These are phyloP conservation scores for Nematocida sp. DNA, from an alignment of 371 early-diverging fungal species.

Conservation along the genomic window DNA sequence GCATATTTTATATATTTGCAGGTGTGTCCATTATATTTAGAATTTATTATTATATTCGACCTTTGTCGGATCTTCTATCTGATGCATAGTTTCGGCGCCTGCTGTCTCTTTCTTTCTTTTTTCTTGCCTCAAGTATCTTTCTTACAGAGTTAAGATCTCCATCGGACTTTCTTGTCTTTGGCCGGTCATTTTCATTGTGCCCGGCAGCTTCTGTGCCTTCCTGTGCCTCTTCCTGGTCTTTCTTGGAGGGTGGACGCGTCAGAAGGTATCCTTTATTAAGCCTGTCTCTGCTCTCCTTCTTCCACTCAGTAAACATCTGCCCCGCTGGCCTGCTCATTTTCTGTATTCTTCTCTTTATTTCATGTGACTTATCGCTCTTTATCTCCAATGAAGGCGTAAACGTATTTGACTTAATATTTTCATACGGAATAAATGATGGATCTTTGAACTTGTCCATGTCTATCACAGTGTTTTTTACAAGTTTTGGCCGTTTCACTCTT, in stretches of 20 bases:
- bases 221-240: conserved; percentile 29
- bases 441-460: conserved; percentile 50
- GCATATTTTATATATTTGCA: conserved; percentile 52
- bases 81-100: background rate
- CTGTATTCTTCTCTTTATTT: conserved; percentile 19
- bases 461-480: background rate
- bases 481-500: background rate
- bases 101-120: conserved; percentile 30
- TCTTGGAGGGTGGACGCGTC: conserved; percentile 47
- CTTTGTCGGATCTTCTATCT: background rate
- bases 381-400: background rate
- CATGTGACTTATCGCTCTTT: background rate
- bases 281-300: conserved; percentile 52
- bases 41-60: background rate
- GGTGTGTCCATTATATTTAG: conserved; percentile 20
- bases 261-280: conserved; percentile 55
- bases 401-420: conserved; percentile 48
- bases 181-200: conserved; percentile 7
- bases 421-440: conserved; percentile 53
- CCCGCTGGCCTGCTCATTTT: conserved; percentile 24
- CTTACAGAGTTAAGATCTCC: conserved; percentile 29
- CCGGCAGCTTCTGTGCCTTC: conserved; percentile 11
- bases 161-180: conserved; percentile 16
- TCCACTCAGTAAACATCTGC: conserved; percentile 44
- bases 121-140: conserved; percentile 27